Evolutionary conservation across 495 filamentous ascomycete species (phyloP), one percentile per base, ranked within the genome.

Genomic region (Rhypophila decipiens): DNA sequence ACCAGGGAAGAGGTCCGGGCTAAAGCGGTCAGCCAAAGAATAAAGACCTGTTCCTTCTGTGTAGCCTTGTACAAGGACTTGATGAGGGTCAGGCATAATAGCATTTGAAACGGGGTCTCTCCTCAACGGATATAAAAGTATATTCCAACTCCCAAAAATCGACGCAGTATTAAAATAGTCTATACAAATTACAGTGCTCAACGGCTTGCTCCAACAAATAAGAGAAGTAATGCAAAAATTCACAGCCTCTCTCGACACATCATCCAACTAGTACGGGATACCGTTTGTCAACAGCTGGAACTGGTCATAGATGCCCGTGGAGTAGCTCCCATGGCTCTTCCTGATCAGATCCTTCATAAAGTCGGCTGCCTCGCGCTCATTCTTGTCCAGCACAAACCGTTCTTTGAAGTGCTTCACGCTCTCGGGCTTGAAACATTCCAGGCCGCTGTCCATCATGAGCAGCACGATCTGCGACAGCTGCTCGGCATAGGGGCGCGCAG

Each of bases 391-490:
- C 43, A 95, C 91, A 58, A 99, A 97, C 11, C 94, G 76, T 51
- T 96, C 88, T 53, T 80, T 85, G 69, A 99, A 95, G 66, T 94
- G 85, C 58, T 85, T 81, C 19, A 99, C 83, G 0, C 88, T 95
- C 60, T 96, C 88, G 0, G 93, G 90, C 65, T 97, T 99, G 77
- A 99, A 99, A 67, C 94, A 99, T 1, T 94, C 94, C 57, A 99
- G 67, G 11, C 93, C 93, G 59, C 87, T 93, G 55, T 96, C 93
- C 64, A 97, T 80, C 94, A 99, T 99, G 50, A 95, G 72, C 27
- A 87, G 70, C 13, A 99, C 90, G 54, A 96, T 85, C 60, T 95
- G 86, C 35, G 81, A 77, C 36, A 99, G 73, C 70, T 95, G 90
- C 53, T 88, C 84, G 35, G 79, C 78, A 63, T 96, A 85, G 45